Evolutionary conservation across 2,329 filamentous ascomycete genomes (phyloP).

Genomic region (Helminthosporium solani): DNA sequence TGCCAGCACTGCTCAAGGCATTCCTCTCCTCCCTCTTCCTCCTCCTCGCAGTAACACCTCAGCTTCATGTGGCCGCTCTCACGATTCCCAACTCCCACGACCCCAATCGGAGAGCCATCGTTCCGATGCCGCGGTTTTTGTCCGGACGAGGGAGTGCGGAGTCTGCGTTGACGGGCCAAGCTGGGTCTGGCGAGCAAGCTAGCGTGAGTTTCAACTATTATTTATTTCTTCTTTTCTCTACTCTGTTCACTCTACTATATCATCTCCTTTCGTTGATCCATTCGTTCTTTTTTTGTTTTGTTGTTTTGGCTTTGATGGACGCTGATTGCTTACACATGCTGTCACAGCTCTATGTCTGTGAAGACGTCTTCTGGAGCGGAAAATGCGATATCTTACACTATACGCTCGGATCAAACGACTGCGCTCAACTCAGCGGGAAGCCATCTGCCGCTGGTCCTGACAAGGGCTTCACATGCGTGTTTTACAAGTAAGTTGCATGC

Average conservation of each 20-base stretch:
- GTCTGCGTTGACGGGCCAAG: neutral
- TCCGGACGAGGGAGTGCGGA: neutral
- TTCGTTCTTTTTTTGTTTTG: too few relatives aligned
- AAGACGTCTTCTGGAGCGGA: constrained; percentile 24
- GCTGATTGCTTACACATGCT: neutral
- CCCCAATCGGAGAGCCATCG: neutral
- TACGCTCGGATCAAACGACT: constrained; percentile 19
- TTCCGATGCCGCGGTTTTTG: neutral
- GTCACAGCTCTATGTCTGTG: constrained; percentile 31
- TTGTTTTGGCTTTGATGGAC: too few relatives aligned
- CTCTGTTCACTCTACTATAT: too few relatives aligned
- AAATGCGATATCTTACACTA: constrained; percentile 15
- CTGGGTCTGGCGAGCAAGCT: constrained; percentile 1
- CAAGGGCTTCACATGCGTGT: constrained; percentile 23
- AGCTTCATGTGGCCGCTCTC: neutral
- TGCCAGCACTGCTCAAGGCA: neutral
- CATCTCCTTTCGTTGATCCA: too few relatives aligned
- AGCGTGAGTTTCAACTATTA: neutral
- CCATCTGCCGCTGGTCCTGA: constrained; percentile 26
- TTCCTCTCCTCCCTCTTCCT: constrained; percentile 1
- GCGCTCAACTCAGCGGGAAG: constrained; percentile 17
- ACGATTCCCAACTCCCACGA: neutral
- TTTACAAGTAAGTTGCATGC: constrained; percentile 31
- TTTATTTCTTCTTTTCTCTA: too few relatives aligned
- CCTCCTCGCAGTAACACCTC: neutral